Conservation (phyloP, 805 yeast species). For the Kockiozyma suomiensis region DNA sequence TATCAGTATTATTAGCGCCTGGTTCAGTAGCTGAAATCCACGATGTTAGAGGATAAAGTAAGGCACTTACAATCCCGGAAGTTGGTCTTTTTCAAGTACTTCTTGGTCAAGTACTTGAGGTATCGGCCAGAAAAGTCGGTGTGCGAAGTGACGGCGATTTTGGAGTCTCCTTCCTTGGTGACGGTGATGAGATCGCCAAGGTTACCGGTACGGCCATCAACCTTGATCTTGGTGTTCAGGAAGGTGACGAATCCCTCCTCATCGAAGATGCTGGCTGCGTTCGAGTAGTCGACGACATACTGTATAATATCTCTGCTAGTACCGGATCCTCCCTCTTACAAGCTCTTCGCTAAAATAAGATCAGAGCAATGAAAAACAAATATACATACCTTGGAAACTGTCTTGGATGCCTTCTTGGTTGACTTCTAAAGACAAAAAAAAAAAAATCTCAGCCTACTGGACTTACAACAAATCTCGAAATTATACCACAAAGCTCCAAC, state of each 20-base stretch:
- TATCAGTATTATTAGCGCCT: not conserved
- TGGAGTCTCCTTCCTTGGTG: constrained; percentile 74
- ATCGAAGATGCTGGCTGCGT: constrained; percentile 97
- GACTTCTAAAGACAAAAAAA: constrained; percentile 55
- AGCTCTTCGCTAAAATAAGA: not conserved
- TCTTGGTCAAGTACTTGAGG: constrained; percentile 99
- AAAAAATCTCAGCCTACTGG: constrained; percentile 74
- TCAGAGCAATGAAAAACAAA: not conserved
- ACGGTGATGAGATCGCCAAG: constrained; percentile 93
- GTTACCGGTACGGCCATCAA: constrained; percentile 95
- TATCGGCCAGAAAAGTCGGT: constrained; percentile 99
- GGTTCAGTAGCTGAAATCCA: too few species aligned
- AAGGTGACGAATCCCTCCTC: constrained; percentile 96
- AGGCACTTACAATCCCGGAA: constrained; percentile 79
- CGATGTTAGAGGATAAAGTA: not conserved
- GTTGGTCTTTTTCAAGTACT: constrained; percentile 99
- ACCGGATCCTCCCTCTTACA: not conserved
- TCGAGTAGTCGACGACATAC: constrained; percentile 93
- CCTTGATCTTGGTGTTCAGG: constrained; percentile 99
- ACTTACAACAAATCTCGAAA: constrained; percentile 40
- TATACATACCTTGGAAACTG: constrained; percentile 37
- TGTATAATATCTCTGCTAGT: constrained; percentile 45
- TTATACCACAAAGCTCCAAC: constrained; percentile 2
- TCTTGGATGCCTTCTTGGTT: constrained; percentile 71
- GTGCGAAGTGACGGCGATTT: constrained; percentile 82